These are phyloP conservation scores for Moricandia arvensis DNA, from an alignment of 345 rosid genomes.

Conservation along the genomic window DNA sequence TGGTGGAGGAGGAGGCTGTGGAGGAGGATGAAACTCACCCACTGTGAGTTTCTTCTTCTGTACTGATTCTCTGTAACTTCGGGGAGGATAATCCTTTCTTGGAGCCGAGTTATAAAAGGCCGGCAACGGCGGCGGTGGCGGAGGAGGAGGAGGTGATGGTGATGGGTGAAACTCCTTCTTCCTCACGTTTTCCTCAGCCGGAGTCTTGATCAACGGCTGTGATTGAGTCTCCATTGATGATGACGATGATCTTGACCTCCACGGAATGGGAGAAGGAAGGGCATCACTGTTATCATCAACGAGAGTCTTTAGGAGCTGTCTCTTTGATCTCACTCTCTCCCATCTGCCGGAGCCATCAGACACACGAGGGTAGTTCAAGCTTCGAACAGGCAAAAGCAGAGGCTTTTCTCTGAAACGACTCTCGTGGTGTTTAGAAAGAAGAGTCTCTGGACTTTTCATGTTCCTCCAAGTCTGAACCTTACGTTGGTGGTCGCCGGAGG, in stretches of 20 bases:
- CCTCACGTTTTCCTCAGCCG: constrained; percentile 48
- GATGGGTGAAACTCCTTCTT: constrained; percentile 32
- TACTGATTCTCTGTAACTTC: constrained; percentile 27
- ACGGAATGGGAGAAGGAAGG: constrained; percentile 99
- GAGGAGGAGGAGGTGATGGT: constrained; percentile 58
- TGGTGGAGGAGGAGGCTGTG: constrained; percentile 74
- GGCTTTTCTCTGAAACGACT: constrained; percentile 57
- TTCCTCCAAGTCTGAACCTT: constrained; percentile 79
- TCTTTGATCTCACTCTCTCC: constrained; percentile 35
- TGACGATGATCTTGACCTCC: constrained; percentile 72
- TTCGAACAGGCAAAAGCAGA: constrained; percentile 76
- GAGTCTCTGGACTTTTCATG: constrained; percentile 57
- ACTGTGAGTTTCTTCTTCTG: constrained; percentile 4
- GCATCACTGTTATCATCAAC: constrained; percentile 48
- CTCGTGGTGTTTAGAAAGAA: constrained; percentile 48
- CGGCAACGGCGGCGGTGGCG: constrained; percentile 57
- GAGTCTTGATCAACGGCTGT: constrained; percentile 30
- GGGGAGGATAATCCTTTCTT: constrained; percentile 20
- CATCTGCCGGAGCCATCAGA: constrained; percentile 39
- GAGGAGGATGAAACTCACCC: constrained; percentile 48
- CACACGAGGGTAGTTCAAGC: constrained; percentile 57
- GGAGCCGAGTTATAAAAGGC: constrained; percentile 37
- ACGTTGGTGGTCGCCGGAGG: constrained; percentile 23
- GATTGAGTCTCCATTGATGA: constrained; percentile 23
- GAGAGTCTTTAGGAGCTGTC: constrained; percentile 39